These are phyloP conservation scores for Zopfochytrium polystomum DNA, from an alignment of 371 early-diverging fungal genomes.

Conservation along the genomic window DNA sequence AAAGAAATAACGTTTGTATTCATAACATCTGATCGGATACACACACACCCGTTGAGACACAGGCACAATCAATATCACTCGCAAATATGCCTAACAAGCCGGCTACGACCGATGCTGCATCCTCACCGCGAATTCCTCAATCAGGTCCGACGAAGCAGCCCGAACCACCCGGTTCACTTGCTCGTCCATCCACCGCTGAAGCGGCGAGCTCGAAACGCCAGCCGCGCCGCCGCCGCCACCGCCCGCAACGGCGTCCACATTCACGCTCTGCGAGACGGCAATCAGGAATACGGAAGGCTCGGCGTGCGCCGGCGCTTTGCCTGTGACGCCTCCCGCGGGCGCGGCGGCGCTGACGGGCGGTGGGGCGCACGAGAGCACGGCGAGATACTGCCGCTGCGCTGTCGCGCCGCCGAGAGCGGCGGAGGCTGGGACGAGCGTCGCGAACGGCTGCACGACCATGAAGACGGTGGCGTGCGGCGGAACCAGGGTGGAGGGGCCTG, in stretches of 20 bases:
- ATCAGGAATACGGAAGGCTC: too few relatives aligned
- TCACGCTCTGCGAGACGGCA: conserved; percentile 26
- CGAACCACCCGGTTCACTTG: conserved; percentile 24
- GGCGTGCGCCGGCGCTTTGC: conserved; percentile 6
- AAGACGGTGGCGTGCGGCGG: conserved; percentile 19
- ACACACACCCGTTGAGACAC: too few relatives aligned
- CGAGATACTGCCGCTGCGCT: conserved; percentile 6
- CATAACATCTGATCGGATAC: too few relatives aligned
- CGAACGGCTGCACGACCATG: conserved; percentile 27
- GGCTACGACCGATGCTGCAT: too few relatives aligned
- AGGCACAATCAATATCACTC: too few relatives aligned
- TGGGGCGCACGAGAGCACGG: too few relatives aligned
- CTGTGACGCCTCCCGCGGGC: conserved; percentile 9
- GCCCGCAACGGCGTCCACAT: conserved; percentile 15
- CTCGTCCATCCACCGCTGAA: conserved; percentile 24
- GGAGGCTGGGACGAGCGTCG: conserved; percentile 18
- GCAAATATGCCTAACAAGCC: too few relatives aligned
- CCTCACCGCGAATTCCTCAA: conserved; percentile 28
- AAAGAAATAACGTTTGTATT: too few relatives aligned
- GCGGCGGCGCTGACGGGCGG: not conserved
- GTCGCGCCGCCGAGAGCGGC: conserved; percentile 3
- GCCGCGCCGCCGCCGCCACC: conserved; percentile 15
- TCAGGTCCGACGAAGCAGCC: conserved; percentile 24
- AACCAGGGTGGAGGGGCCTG: not conserved
- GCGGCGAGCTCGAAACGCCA: conserved; percentile 6